Base-by-base conservation (phyloP, 2,329 filamentous ascomycete genomes). In the Phyllosticta citribraziliensis region DNA sequence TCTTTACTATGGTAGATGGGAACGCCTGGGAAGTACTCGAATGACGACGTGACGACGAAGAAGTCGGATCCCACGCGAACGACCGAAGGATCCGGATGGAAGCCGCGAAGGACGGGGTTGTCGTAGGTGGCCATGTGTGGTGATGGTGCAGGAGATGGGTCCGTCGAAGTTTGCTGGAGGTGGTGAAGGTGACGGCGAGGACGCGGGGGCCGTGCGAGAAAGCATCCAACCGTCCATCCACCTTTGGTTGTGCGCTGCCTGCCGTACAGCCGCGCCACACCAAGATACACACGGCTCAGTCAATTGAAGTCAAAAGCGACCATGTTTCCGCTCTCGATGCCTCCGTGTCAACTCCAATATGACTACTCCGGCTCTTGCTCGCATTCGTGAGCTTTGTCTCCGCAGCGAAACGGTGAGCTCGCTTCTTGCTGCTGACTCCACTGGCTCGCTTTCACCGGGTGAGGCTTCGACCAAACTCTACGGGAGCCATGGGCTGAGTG, bases 51-150 rank as follows among this genome's bases (percentile, higher is more conserved):
- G 47, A 80, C 80, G 27, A 86, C 76, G 68, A 82, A 86, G 67
- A 80, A 86, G 65, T 81, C 78, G 52, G 74, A 65, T 8, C 72
- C 73, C 20, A 82, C 78, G 2, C 80, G 73, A 11, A 82, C 64
- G 50, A 83, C 76, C 0, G 82, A 84, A 0, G 84, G 84, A 64
- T 87, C 84, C 5, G 84, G 82, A 61, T 86, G 85, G 73, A 84
- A 86, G 24, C 84, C 83, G 2, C 77, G 75, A 50, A 86, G 74
- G 20, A 85, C 78, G 1, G 83, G 84, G 66, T 85, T 76, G 50
- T 60, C 30, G 52, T 60, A 60, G 57, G 17, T 10, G 52, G 52
- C 57, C 57, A 60, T 60, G 56, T 40, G 66, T 62, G 51, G 58
- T 88, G 33, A 12, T 40, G 9, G 33, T 40, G 33, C 33, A 17